phyloP scores from a whole-genome alignment of 2,329 filamentous ascomycete species.

The Curvularia sp. region DNA sequence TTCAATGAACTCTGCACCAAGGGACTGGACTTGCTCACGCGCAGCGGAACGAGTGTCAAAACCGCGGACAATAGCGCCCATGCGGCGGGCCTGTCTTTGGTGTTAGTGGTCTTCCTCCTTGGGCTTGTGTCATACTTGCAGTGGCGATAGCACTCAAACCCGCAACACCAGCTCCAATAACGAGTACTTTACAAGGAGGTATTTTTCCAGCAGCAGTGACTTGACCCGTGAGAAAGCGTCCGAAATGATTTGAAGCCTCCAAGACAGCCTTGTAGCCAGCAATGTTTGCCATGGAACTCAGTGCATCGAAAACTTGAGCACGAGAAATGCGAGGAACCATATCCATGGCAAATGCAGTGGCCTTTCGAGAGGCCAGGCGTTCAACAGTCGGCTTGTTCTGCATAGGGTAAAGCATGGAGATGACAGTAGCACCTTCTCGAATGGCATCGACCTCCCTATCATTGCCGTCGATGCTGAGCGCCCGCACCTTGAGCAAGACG shows the following conservation, averaged over 20 bases:
- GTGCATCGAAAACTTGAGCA: conserved; percentile 85
- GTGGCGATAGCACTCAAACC: conserved; percentile 88
- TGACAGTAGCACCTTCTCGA: conserved; percentile 73
- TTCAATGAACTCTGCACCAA: conserved; percentile 89
- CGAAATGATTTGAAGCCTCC: conserved; percentile 88
- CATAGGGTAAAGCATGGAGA: conserved; percentile 82
- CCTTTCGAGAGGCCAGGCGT: conserved; percentile 72
- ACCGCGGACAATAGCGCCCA: conserved; percentile 87
- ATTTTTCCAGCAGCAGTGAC: conserved; percentile 90
- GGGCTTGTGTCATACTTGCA: conserved; percentile 48
- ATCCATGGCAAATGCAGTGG: conserved; percentile 88
- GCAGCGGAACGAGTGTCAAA: conserved; percentile 92
- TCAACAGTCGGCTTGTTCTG: conserved; percentile 81
- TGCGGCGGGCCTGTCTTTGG: conserved; percentile 67
- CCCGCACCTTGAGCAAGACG: conserved; percentile 84
- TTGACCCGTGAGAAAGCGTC: conserved; percentile 86
- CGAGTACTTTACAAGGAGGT: conserved; percentile 85
- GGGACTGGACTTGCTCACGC: conserved; percentile 86
- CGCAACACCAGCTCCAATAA: conserved; percentile 89
- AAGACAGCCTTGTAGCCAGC: conserved; percentile 91
- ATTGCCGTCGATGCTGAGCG: conserved; percentile 66
- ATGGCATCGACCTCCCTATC: conserved; percentile 73
- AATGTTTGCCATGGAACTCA: conserved; percentile 94
- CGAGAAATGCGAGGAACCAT: conserved; percentile 89
- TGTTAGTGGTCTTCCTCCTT: conserved; percentile 8